These are phyloP conservation scores for Vitis hybrid DNA, from an alignment of 177 flowering plant species.

Conservation along the genomic window DNA sequence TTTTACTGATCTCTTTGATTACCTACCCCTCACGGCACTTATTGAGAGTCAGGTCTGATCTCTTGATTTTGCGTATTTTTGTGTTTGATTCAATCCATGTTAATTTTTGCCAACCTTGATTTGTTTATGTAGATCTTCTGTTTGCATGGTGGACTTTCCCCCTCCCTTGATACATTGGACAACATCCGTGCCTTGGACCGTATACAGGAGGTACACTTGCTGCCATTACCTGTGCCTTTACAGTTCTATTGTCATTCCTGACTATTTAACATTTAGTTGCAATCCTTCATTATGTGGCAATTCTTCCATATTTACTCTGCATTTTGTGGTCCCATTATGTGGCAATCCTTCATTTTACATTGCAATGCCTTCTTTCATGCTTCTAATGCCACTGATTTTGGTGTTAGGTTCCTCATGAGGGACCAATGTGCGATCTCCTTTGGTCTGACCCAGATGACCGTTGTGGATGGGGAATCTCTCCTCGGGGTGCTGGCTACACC, in stretches of 20 bases:
- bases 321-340: too few species aligned
- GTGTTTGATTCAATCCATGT: not conserved
- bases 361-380: too few species aligned
- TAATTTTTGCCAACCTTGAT: not conserved
- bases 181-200: conserved; percentile 47
- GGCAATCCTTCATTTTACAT: too few species aligned
- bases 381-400: conserved; percentile 47
- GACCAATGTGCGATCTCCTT: too few species aligned
- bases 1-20: conserved; percentile 54
- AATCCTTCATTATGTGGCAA: not conserved
- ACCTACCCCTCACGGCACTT: conserved; percentile 47
- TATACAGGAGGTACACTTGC: conserved; percentile 37
- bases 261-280: not conserved
- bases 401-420: not conserved
- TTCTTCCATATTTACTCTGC: not conserved
- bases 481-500: too few species aligned
- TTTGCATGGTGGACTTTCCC: conserved; percentile 42
- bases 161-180: conserved; percentile 46
- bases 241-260: not conserved
- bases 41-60: conserved; percentile 29
- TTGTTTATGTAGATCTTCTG: conserved; percentile 24
- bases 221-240: not conserved
- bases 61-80: conserved; percentile 1
- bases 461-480: too few species aligned
- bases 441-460: too few species aligned